phyloP scores from a whole-genome alignment of 495 filamentous ascomycete genomes.

The Tuber indicum region DNA sequence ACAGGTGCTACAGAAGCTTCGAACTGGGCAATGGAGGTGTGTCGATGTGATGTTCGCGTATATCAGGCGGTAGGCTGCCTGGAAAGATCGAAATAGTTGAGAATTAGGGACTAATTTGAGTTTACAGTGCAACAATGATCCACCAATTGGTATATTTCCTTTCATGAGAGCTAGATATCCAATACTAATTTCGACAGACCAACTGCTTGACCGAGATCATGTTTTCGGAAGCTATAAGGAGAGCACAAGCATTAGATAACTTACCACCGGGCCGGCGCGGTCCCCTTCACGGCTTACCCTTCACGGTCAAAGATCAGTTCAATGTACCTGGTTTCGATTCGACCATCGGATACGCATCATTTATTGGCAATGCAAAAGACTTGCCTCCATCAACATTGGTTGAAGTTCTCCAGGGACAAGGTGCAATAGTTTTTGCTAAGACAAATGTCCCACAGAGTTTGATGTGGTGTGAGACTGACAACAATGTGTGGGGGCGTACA shows the following conservation, averaged over 20 bases:
- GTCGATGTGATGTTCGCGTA: constrained; percentile 47
- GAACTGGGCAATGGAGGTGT: constrained; percentile 46
- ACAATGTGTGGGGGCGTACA: constrained; percentile 53
- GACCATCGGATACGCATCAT: constrained; percentile 55
- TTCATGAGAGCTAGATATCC: constrained; percentile 10
- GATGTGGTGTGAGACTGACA: constrained; percentile 52
- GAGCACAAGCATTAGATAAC: constrained; percentile 55
- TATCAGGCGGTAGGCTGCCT: constrained; percentile 48
- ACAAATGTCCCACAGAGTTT: constrained; percentile 45
- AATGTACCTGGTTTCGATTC: constrained; percentile 61
- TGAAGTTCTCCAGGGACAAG: constrained; percentile 47
- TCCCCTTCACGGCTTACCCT: constrained; percentile 59
- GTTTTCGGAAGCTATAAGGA: constrained; percentile 56
- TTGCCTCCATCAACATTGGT: constrained; percentile 48
- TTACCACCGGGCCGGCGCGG: constrained; percentile 50
- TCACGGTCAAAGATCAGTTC: constrained; percentile 67
- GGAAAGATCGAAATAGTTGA: neutral
- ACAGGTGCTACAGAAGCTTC: constrained; percentile 42
- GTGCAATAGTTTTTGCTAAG: constrained; percentile 45
- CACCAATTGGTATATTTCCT: constrained; percentile 46
- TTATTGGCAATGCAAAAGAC: constrained; percentile 43
- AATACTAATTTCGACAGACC: constrained; percentile 39
- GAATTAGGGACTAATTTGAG: neutral
- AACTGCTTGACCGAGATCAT: constrained; percentile 60
- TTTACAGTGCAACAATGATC: constrained; percentile 43